Evolutionary conservation across 768 basidiomycete genomes (phyloP), one percentile per base, ranked within the genome.

Genomic region (Pleurotus platypus): DNA sequence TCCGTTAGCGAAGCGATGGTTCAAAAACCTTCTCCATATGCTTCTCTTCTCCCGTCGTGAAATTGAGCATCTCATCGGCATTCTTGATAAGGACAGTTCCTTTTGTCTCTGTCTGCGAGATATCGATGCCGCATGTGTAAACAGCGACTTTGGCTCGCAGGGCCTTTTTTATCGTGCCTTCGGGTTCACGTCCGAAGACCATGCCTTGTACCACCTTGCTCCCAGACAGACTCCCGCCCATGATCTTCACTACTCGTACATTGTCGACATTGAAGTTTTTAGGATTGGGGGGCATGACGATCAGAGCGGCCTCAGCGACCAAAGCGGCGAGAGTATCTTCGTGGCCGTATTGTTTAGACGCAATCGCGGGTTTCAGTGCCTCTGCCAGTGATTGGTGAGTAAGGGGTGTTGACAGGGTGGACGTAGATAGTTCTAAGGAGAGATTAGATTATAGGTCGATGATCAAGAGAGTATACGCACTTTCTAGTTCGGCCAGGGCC

Each of bases 191-290:
- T 38, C 93, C 93, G 62, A 98, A 98, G 0, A 99, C 97, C 97
- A 99, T 99, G 50, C 97, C 97, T 61, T 90, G 84, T 4, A 99
- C 90, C 4, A 99, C 95, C 56, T 80, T 84, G 72, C 94, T 96
- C 20, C 78, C 82, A 3, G 85, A 70, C n/a, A 99, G 74, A 64
- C 82, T 90, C 30, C 97, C 92, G 56, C 97, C 97, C 85, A 99
- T 89, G 60, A 99, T 98, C 75, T 98, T 99, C 65, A 99, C 97
- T 22, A 99, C 96, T 8, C 97, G 86, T 0, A 99, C 92, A 64
- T 94, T 95, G 72, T 99, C 97, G 26, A 98, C 94, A 72, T 97
- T 98, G 83, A 98, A 99, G 71, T 92, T 87, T 67, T 89, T 88
- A 6, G 85, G 84, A 68, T 91, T 92, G 1, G 78, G 69, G 3